Evolutionary conservation across 2,329 filamentous ascomycete genomes (phyloP), one percentile per base, ranked within the genome.

Genomic region (Teratosphaeria viscida): DNA sequence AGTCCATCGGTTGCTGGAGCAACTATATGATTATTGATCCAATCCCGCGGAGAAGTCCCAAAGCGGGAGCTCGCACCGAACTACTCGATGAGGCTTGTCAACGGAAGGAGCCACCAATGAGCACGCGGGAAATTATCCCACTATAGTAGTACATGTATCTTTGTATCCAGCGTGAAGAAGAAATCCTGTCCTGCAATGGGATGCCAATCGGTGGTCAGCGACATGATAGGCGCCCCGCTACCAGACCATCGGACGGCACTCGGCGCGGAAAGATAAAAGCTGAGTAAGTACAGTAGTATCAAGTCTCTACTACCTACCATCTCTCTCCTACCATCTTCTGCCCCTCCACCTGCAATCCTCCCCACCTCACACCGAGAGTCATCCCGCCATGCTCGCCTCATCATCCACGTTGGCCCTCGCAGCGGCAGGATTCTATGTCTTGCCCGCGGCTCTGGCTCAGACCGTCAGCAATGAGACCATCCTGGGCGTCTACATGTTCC

Each of bases 401-500:
- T 47, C 56, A 10, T 58, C 63, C 57, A 52, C 64, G 57, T 56
- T 72, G 35, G 65, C 70, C 12, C 58, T 68, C n/a, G 58, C 65
- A 10, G 60, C 66, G n/a, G 63, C 65, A n/a, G 59, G 23, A 23
- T 23, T 23, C 1, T 23, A 2, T 23, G 23, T 66, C 23, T 60
- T 64, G 55, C 66, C 69, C 27, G 23, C 65, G 27, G 66, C 61
- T 29, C 59, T 69, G 12, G 68, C 68, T 14, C 69, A 71, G 56
- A 60, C 62, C 14, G 56, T 53, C 26, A 68, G 60, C 58, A 66
- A 66, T 59, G 89, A 95, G 77, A 88, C 85, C 0, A 79, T 94
- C 32, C 80, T 95, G 16, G 91, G 90, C 57, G 85, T 87, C 54
- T 94, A 92, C 74, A 85, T 96, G 74, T 95, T 95, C 63, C 54